Base-by-base conservation (phyloP, 768 basidiomycete genomes). In the Leccinum longicurvipes region DNA sequence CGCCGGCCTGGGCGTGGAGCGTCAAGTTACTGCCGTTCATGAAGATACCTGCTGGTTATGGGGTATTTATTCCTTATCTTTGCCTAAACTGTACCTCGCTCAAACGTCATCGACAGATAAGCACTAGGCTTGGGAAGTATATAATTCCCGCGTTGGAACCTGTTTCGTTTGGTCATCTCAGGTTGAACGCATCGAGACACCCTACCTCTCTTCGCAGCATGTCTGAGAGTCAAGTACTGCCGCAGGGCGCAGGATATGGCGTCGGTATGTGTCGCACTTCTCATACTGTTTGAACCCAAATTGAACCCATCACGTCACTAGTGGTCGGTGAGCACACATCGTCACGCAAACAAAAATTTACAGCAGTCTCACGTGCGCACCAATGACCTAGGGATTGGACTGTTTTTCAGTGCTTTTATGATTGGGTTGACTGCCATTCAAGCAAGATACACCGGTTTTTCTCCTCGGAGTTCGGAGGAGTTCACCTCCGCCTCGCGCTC, bases 361-460 rank as follows among this genome's bases (percentile, higher is more conserved):
- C 17, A 23, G 4, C 12, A 36, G 12, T 11, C 56, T 64, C 29
- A 61, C n/a, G 49, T 47, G 12, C 28, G 15, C 47, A 27, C 21
- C 36, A 28, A 58, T 27, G n/a, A 15, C 17, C 17, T 54, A 87
- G 92, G 92, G 36, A 94, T 95, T 60, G 92, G 92, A 21, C 72
- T 94, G 41, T 93, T 93, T 71, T 95, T 93, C 73, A 87, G 87
- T 60, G 86, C 74, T 9, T 85, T 93, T 65, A 92, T 92, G 90
- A 64, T 91, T 25, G 67, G 79, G 47, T 65, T 96, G 59, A 93
- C 91, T 8, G 85, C 84, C 36, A 69, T 96, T 41, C 93, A 96
- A 73, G 76, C 85, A 46, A 82, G 92, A 36, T 96, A 95, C 67
- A 95, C 93, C 0, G 78, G 82, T 0, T 89, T 85, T 68, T 90